These are phyloP conservation scores for Aspergillus japonicus DNA, from an alignment of 2,329 filamentous ascomycete genomes.

Conservation along the genomic window DNA sequence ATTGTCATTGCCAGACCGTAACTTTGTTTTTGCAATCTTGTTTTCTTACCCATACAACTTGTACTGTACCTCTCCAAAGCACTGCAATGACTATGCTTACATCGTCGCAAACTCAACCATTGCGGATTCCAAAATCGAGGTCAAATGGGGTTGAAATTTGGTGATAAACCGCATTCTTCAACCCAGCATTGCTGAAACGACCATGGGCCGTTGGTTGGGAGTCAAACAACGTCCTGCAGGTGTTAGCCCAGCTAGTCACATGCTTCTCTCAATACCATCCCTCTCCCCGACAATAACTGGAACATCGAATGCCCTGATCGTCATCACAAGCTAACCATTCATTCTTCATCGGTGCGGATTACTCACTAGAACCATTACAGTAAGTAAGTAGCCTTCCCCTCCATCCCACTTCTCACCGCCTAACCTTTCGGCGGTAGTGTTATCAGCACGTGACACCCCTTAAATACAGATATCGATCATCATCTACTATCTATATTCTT, in stretches of 20 bases:
- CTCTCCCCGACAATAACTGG: too few species aligned
- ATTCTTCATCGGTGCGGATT: background rate
- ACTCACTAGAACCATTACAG: background rate
- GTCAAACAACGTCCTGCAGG: background rate
- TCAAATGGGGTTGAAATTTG: too few species aligned
- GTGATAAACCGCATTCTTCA: background rate
- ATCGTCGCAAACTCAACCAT: background rate
- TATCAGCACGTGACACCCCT: conserved; percentile 27
- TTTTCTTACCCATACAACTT: background rate
- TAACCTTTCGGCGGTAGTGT: conserved; percentile 18
- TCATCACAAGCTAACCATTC: background rate
- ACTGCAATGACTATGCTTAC: background rate
- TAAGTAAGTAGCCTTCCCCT: background rate
- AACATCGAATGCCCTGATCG: background rate
- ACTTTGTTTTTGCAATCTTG: background rate
- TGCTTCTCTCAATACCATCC: background rate
- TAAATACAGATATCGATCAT: conserved; percentile 2
- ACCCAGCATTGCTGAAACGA: background rate
- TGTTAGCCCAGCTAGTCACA: background rate
- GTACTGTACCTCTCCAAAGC: too few species aligned
- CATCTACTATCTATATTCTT: conserved; percentile 20
- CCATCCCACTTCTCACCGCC: conserved; percentile 22
- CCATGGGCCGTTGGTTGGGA: background rate
- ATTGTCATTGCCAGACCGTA: background rate
- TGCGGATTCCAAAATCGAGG: background rate